These are phyloP conservation scores for Jamesozyma hellenica DNA, from an alignment of 805 yeast species.

Conservation along the genomic window DNA sequence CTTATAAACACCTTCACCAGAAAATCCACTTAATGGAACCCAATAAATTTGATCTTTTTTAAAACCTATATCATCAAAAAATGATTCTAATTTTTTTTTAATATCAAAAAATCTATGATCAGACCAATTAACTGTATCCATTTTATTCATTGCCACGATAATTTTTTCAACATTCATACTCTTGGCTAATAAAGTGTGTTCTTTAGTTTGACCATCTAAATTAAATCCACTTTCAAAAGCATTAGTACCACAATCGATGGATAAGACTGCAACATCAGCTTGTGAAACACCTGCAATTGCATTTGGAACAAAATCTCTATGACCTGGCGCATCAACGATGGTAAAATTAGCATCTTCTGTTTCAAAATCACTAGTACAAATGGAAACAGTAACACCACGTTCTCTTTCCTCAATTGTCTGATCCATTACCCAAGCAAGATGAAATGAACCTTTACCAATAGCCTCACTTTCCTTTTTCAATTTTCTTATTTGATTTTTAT, in stretches of 20 bases:
- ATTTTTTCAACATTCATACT: conserved; percentile 91
- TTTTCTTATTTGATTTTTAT: conserved; percentile 91
- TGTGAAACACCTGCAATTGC: conserved; percentile 99
- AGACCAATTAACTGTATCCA: conserved; percentile 93
- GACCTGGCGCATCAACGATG: conserved; percentile 98
- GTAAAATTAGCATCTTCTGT: conserved; percentile 93
- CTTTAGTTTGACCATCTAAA: conserved; percentile 96
- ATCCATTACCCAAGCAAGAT: conserved; percentile 98
- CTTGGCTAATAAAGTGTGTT: conserved; percentile 90
- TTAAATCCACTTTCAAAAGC: conserved; percentile 98
- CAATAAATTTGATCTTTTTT: conserved; percentile 66
- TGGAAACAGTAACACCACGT: conserved; percentile 98
- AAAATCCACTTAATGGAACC: conserved; percentile 95
- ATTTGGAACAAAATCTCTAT: conserved; percentile 93
- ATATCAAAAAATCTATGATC: conserved; percentile 88
- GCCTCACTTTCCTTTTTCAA: conserved; percentile 95
- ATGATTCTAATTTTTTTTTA: conserved; percentile 62
- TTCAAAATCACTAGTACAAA: conserved; percentile 93
- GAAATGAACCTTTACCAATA: conserved; percentile 98
- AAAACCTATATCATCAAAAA: conserved; percentile 80
- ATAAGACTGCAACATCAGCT: conserved; percentile 94
- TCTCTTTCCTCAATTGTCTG: conserved; percentile 96
- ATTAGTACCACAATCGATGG: conserved; percentile 94
- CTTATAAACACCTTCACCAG: conserved; percentile 92
- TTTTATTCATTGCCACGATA: conserved; percentile 74